Evolutionary conservation across 2,329 filamentous ascomycete species (phyloP).

Genomic region (Chrysosporium keratinophilum): DNA sequence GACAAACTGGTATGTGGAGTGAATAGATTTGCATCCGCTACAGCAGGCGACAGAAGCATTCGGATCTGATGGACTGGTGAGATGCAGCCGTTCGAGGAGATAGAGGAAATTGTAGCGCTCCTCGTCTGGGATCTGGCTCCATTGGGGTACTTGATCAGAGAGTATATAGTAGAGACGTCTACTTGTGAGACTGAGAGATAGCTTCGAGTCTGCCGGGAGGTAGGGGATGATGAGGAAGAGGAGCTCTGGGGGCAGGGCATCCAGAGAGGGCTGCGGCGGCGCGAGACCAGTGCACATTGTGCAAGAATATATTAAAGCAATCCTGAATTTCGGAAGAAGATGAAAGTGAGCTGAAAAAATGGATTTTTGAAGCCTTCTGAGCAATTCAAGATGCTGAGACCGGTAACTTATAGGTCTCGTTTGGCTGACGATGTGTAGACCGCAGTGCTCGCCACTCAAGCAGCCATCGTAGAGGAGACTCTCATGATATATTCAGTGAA

Average conservation of each 20-base stretch:
- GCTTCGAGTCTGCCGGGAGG: slow-evolving; percentile 7
- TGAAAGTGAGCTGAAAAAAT: no score
- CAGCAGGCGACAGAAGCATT: slow-evolving; percentile 13
- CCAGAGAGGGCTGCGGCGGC: slow-evolving; percentile 3
- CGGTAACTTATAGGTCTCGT: no score
- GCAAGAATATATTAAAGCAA: background rate
- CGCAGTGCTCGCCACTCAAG: no score
- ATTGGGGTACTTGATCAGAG: slow-evolving; percentile 1
- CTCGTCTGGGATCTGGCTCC: background rate
- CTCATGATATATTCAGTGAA: no score
- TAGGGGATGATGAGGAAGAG: slow-evolving; percentile 9
- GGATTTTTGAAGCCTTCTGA: no score
- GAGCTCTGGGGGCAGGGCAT: slow-evolving; percentile 13
- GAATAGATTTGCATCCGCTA: slow-evolving; percentile 6
- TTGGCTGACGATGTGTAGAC: no score
- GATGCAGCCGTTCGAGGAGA: slow-evolving; percentile 6
- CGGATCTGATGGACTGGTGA: background rate
- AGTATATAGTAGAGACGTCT: slow-evolving; percentile 10
- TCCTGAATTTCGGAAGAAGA: no score
- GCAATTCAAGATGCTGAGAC: no score
- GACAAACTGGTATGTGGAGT: slow-evolving; percentile 7
- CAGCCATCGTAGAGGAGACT: no score
- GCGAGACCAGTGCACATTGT: background rate
- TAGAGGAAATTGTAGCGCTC: slow-evolving; percentile 6
- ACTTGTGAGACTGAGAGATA: slow-evolving; percentile 4